Base-by-base conservation (phyloP, 106 monocot genomes). In the Iris macrosiphon region DNA sequence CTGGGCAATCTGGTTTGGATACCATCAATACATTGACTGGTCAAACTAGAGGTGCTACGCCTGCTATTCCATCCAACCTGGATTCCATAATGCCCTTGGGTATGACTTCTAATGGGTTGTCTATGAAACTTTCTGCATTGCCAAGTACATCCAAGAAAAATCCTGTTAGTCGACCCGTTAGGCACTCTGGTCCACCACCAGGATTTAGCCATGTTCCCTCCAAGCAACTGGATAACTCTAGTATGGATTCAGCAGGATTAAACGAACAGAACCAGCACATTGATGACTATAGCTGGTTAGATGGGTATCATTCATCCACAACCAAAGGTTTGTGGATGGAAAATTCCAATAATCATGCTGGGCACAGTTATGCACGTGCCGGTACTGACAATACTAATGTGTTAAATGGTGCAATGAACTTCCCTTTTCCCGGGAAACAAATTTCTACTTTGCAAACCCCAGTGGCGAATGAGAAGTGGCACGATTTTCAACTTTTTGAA, bases 251-350 rank as follows among this genome's bases (percentile, higher is more conserved):
- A 21, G 31, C 16, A 16, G n/a, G n/a, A n/a, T 6, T 41, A 13
- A 64, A 69, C 34, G 65, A 73, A 5, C 59, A 62, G 30, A 51
- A 59, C 16, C 29, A 56, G 61, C 65, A 67, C 6, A 47, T 74
- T 22, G 86, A 91, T 78, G 96, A 98, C 43, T 87, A 87, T 61
- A 73, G 83, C 55, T 98, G 89, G 89, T 45, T 98, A 30, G 89
- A 98, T 75, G 86, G 75, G 10, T 87, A 87, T 67, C 68, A 78
- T 32, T 34, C 72, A 41, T 63, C 82, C 28, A 48, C 74, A 35
- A 52, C 44, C 4, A 65, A 61, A 59, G 47, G 31, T 12, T 20
- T 31, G 33, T 31, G 17, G 23, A 50, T n/a, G 14, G 78, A 57
- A 42, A 57, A 64, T 43, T 63, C 54, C 18, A 40, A 46, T 2